These are phyloP conservation scores for Solanum lignicaule DNA, from an alignment of 257 asterid species.

Conservation along the genomic window DNA sequence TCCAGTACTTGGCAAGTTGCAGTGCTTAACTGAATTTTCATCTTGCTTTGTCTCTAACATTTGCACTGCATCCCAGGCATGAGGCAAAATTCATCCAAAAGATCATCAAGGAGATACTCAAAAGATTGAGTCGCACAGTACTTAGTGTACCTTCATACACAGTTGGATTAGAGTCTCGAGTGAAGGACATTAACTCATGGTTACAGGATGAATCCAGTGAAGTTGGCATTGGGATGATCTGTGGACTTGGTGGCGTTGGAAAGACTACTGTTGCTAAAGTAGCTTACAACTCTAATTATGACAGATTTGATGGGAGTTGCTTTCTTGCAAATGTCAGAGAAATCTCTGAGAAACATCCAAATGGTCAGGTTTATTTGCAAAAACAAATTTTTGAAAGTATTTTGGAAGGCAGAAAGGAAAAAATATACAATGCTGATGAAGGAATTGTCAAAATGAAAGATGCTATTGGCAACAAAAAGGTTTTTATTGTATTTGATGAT, in stretches of 20 bases:
- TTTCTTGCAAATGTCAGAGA: conserved; percentile 9
- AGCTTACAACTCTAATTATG: neutral
- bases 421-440: conserved; percentile 4
- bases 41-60: neutral
- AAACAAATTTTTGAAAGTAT: conserved; percentile 4
- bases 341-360: neutral
- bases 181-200: conserved; percentile 1
- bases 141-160: neutral
- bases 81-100: conserved; percentile 11
- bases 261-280: conserved; percentile 8
- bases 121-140: neutral
- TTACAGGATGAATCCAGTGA: neutral
- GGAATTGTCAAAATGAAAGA: conserved; percentile 5
- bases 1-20: neutral
- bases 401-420: neutral
- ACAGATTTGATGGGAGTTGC: conserved; percentile 5
- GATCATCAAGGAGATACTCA: conserved; percentile 1
- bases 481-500: conserved; percentile 10
- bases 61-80: neutral
- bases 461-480: neutral
- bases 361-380: conserved; percentile 10
- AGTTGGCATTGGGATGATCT: neutral
- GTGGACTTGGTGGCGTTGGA: conserved; percentile 13
- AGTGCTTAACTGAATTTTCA: neutral
- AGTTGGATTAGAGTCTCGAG: conserved; percentile 10